These are phyloP conservation scores for Penicillium bovifimosum DNA, from an alignment of 495 filamentous ascomycete genomes.

Conservation along the genomic window DNA sequence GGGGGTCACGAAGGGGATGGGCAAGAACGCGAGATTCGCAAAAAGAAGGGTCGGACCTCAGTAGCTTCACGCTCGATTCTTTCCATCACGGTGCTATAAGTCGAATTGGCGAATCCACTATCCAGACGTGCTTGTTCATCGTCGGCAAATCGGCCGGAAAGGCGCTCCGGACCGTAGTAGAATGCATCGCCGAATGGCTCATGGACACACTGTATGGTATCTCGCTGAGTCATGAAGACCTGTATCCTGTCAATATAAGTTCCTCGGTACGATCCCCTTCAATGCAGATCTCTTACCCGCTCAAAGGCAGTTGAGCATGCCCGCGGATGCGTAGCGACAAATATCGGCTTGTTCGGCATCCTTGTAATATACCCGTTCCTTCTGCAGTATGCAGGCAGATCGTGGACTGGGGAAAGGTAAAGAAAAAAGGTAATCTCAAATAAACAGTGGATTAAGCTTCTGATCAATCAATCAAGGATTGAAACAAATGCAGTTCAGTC, in stretches of 20 bases:
- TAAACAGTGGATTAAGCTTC: constrained; percentile 13
- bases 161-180: constrained; percentile 87
- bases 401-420: neutral
- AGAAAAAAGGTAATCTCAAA: constrained; percentile 15
- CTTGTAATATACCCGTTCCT: constrained; percentile 3
- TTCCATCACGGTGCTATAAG: constrained; percentile 70
- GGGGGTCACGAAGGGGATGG: neutral
- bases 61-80: constrained; percentile 59
- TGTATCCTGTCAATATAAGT: constrained; percentile 25
- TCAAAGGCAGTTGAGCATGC: constrained; percentile 96
- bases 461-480: constrained; percentile 8
- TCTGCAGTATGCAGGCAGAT: neutral
- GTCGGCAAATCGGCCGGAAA: constrained; percentile 67
- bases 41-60: constrained; percentile 52
- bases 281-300: constrained; percentile 51
- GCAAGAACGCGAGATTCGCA: constrained; percentile 15
- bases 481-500: neutral
- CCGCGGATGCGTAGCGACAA: constrained; percentile 87
- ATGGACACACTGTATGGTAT: constrained; percentile 76
- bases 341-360: constrained; percentile 82
- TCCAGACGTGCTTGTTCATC: constrained; percentile 63
- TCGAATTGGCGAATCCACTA: constrained; percentile 71
- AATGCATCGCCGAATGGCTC: constrained; percentile 97
- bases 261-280: neutral
- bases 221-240: constrained; percentile 92